Evolutionary conservation across 345 rosid species (phyloP).

Genomic region (Conringia planisiliqua): DNA sequence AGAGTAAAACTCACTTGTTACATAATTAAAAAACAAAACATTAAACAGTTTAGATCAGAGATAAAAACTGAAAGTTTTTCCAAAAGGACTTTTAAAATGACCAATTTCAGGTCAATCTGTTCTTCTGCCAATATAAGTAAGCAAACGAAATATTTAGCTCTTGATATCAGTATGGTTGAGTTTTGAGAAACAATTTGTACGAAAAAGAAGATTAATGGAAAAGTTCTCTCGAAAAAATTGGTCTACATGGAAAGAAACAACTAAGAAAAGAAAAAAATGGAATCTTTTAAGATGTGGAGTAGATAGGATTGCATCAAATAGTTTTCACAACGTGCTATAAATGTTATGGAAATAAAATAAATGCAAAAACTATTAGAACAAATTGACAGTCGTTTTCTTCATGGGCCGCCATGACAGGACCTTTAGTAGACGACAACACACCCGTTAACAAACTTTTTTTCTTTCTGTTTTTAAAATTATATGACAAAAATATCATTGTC

Average conservation of each 20-base stretch:
- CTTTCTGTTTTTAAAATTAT: not conserved
- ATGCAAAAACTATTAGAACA: not conserved
- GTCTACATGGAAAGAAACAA: not conserved
- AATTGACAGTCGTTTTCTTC: not conserved
- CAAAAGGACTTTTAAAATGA: too few relatives aligned
- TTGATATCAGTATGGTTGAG: too few relatives aligned
- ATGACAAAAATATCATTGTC: not conserved
- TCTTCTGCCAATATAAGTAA: too few relatives aligned
- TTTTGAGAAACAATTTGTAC: too few relatives aligned
- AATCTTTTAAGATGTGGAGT: conserved; percentile 15
- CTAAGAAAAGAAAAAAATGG: not conserved
- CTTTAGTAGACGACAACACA: not conserved
- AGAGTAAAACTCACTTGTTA: too few relatives aligned
- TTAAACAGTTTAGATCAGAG: too few relatives aligned
- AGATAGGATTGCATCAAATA: conserved; percentile 16
- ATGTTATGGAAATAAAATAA: not conserved
- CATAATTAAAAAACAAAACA: too few relatives aligned
- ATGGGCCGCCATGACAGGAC: conserved; percentile 9
- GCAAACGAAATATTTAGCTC: too few relatives aligned
- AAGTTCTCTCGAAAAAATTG: too few relatives aligned
- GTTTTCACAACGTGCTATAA: conserved; percentile 25
- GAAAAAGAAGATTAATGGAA: too few relatives aligned
- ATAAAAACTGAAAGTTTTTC: too few relatives aligned
- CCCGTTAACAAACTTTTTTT: not conserved
- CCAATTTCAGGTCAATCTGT: too few relatives aligned